Evolutionary conservation across 2,329 filamentous ascomycete genomes (phyloP), one percentile per base, ranked within the genome.

Genomic region (Xylariaceae sp.): DNA sequence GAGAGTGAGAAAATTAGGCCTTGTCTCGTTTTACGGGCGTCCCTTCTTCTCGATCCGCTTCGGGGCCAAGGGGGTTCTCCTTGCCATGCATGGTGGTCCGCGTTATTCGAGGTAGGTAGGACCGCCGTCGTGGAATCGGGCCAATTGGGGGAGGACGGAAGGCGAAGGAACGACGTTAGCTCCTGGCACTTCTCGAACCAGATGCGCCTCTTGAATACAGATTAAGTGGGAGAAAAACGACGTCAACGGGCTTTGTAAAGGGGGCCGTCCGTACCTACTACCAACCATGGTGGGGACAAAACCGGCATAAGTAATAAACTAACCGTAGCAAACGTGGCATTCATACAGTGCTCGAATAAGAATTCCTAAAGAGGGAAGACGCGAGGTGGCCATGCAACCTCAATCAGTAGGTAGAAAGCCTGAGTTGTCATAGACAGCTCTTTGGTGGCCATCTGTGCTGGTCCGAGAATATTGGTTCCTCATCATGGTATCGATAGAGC

Each of bases 281-380:
- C 37, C 8, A 10, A 42, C 64, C 62, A 59, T 61, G 67, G 69
- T 70, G 69, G 70, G 68, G 70, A 30, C 23, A 30, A 70, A 68
- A 62, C 66, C 66, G 67, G 66, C 64, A 64, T 63, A 69, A 67
- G 66, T 67, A 30, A 30, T 30, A 30, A 30, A 30, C 64, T 63
- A 66, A 67, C 63, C 59, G 65, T 64, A 61, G 67, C 67, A 70
- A 69, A 72, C 71, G 71, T 73, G 71, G 71, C 71, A 72, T 67
- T 66, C 68, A 67, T 65, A 65, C 64, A 71, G 65, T 64, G 64
- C 67, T 66, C 62, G 63, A 68, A 60, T 57, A 64, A 65, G 64
- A 59, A 65, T 66, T 65, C 66, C 68, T 66, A 66, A 67, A 67
- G 60, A 53, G 65, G 64, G 62, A 67, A 62, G 63, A 64, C 66